Base-by-base conservation (phyloP, 306 rosid species). In the Quercus rubra region DNA sequence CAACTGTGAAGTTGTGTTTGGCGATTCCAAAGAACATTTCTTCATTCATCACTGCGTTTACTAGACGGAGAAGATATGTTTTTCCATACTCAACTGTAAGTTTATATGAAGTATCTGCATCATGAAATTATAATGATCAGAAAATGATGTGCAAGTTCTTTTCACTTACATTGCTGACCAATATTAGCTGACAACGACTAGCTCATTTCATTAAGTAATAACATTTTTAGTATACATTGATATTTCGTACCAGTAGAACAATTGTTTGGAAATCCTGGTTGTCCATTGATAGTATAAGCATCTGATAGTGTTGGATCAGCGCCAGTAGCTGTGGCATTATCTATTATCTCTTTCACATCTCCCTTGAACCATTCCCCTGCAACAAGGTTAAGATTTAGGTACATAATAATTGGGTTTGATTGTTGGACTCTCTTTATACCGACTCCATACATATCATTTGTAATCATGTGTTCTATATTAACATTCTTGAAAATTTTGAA, bases 21-120 rank as follows among this genome's bases (percentile, higher is more conserved):
- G 91, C 91, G 1, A 87, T 70, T 54, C 80, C 82, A 1, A 87
- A 87, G 74, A 82, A 80, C 14, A 33, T 74, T 74, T 82, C 85
- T 70, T 82, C 85, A 20, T 87, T 87, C 88, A 87, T 85, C 2
- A 80, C 74, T 0, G 87, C 69, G 20, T 75, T 87, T 12, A 87
- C 61, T 28, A 85, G 4, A 2, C 82, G 76, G 0, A 85, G 74
- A 12, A 87, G 86, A 25, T 87, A 87, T 0, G 85, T 82, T 78
- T 85, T 83, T 1, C 91, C 87, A 13, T 41, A 54, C 0, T 52
- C 33, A n/a, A 85, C 87, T 9, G 18, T 6, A 9, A 77, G 4
- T 12, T 66, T 64, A 38, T 63, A 80, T 15, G 80, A 84, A 4
- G 90, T 74, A 66, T 73, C 88, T 87, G 82, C 75, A 20, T 46